phyloP scores from a whole-genome alignment of 345 rosid species.

The Gossypium anomalum region DNA sequence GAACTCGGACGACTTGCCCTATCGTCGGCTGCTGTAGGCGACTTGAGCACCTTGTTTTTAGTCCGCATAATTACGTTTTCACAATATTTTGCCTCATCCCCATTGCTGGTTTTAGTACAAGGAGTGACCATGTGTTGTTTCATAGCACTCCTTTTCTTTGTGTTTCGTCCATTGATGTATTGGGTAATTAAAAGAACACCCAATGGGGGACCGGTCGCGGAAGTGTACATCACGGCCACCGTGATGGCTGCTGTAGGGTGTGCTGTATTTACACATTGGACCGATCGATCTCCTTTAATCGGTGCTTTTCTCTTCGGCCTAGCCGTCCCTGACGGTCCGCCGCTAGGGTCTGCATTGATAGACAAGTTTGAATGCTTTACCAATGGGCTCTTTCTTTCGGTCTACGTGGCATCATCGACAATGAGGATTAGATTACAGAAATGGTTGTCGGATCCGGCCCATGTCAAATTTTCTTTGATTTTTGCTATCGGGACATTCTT shows the following conservation, averaged over 20 bases:
- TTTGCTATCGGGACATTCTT: constrained; percentile 15
- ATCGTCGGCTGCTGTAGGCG: constrained; percentile 34
- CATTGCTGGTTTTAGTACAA: not conserved
- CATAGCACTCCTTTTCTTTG: constrained; percentile 12
- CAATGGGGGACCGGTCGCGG: constrained; percentile 30
- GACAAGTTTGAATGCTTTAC: constrained; percentile 39
- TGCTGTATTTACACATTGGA: constrained; percentile 19
- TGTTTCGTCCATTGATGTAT: constrained; percentile 32
- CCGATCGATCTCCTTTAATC: constrained; percentile 24
- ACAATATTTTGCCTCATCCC: not conserved
- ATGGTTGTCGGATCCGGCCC: not conserved
- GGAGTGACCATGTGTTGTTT: not conserved
- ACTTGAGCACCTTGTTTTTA: constrained; percentile 6
- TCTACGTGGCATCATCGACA: constrained; percentile 22
- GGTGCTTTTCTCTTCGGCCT: constrained; percentile 42
- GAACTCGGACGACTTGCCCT: constrained; percentile 44
- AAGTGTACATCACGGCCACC: constrained; percentile 17
- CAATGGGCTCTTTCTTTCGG: constrained; percentile 25
- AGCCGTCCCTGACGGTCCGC: constrained; percentile 49
- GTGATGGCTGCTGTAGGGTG: constrained; percentile 27
- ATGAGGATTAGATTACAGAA: constrained; percentile 11
- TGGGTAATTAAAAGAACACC: constrained; percentile 28
- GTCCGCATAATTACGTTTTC: not conserved
- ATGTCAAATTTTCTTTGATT: not conserved
- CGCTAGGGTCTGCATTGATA: constrained; percentile 39